Evolutionary conservation across 768 basidiomycete genomes (phyloP), one percentile per base, ranked within the genome.

Genomic region (Suillus subluteus): DNA sequence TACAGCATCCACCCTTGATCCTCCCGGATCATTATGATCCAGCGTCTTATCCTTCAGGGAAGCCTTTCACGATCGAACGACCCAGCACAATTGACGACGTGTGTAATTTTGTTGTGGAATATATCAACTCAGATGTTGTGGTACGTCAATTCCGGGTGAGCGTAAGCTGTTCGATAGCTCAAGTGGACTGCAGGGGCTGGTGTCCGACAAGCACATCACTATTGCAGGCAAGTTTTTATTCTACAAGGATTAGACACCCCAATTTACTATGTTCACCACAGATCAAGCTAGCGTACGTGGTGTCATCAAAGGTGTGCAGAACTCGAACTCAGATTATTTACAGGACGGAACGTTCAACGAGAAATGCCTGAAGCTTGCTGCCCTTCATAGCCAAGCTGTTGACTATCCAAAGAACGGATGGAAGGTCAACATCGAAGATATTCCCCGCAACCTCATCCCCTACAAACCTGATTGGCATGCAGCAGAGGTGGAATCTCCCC

Each of bases 381-480:
- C 79, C 62, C 74, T 93, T 90, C 72, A 67, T 64, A 82, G 76
- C 67, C 72, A 86, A 81, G 92, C 92, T 0, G 92, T 94, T 5
- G 92, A 94, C 71, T 94, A 91, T 73, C 87, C 91, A 0, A 94
- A 94, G 77, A 88, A 89, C 68, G 92, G 91, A 11, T 84, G 85
- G 44, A 84, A 87, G 2, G 89, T 92, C 32, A 78, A 88, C 59
- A 78, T 90, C 37, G 78, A 79, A 30, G 71, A 77, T 4, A 74
- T 91, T 38, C 91, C 92, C 4, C 75, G 77, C 13, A 73, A 80
- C 0, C 79, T 91, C 18, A 91, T 92, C 55, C 82, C 82, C 21
- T 87, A 84, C 74, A 93, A 90, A 71, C 92, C 92, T 0, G 92
- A 94, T 73, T 94, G 92, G 92, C 86, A 91, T 66, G 84, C 83